Evolutionary conservation across 192 early-diverging fungal species (phyloP), one percentile per base, ranked within the genome.

Genomic region (Funneliformis mosseae): DNA sequence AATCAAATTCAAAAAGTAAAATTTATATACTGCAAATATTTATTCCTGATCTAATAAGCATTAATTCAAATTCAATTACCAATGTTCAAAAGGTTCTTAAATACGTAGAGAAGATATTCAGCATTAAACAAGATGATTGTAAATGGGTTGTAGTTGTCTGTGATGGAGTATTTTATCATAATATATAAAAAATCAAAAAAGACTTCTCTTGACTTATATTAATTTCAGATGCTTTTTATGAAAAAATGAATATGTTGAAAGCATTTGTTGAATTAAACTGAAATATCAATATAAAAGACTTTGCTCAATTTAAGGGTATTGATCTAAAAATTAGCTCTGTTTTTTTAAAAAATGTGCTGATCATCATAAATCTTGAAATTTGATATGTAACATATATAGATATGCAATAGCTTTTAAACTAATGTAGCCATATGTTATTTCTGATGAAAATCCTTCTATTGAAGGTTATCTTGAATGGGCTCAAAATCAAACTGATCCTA

Each of bases 381-480:
- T n/a, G n/a, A n/a, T n/a, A n/a, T n/a, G n/a, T n/a, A n/a, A n/a
- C n/a, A n/a, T n/a, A n/a, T n/a, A n/a, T n/a, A n/a, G 46, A 25
- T 48, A 74, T 74, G 73, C 73, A 48, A 48, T 74, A 21, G 48
- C 73, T 25, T 74, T 11, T 74, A 48, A 74, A 74, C 55, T 74
- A 74, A 55, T 74, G 73, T 77, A 60, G 75, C 50, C 28, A 62
- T 62, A 63, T 39, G n/a, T 77, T 63, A 12, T 61, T 62, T 3
- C 60, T 61, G 43, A 42, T 23, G 60, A 76, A 76, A 76, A 61
- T 61, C 75, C 2, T 9, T 62, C 60, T 39, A 60, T 62, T 28
- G 75, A 76, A 39, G 75, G 60, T 27, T 76, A 77, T 77, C 39
- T 77, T 48, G 33, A 1, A 63, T 77, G 60, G 75, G 59, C 59